Conservation (phyloP, 2,329 filamentous ascomycete genomes). For the Furcasterigmium furcatum region DNA sequence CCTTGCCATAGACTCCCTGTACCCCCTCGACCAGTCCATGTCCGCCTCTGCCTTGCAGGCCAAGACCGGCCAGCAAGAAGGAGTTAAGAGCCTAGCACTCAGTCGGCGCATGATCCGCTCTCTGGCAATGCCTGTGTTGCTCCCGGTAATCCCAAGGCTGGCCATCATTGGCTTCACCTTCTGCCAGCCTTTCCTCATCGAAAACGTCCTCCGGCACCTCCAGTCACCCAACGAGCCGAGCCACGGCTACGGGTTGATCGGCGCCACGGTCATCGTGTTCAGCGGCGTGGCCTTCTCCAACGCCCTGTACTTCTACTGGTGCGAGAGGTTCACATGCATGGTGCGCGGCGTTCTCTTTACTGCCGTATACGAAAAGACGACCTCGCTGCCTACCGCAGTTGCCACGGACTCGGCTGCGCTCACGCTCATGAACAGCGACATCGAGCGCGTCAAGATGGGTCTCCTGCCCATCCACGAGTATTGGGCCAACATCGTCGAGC, state of each 20-base stretch:
- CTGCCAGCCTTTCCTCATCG: conserved; percentile 35
- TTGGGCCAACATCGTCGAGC: conserved; percentile 28
- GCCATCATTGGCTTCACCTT: conserved; percentile 27
- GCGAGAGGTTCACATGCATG: conserved; percentile 23
- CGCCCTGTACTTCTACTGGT: conserved; percentile 27
- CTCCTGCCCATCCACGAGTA: conserved; percentile 25
- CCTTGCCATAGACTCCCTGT: conserved; percentile 24
- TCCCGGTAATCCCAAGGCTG: conserved; percentile 30
- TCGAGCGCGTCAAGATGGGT: conserved; percentile 27
- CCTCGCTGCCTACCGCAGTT: conserved; percentile 15
- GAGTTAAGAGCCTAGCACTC: background rate
- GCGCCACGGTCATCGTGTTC: conserved; percentile 35
- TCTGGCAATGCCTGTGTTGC: conserved; percentile 24
- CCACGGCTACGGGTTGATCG: conserved; percentile 38
- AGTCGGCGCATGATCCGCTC: conserved; percentile 14
- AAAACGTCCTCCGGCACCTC: conserved; percentile 23
- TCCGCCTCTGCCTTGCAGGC: background rate
- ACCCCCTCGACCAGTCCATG: conserved; percentile 25
- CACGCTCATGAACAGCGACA: conserved; percentile 34
- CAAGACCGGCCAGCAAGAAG: background rate
- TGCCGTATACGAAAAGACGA: conserved; percentile 27
- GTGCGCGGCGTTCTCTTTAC: conserved; percentile 21
- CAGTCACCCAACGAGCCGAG: conserved; percentile 17
- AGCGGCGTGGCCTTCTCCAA: conserved; percentile 32
- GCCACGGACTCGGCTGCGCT: conserved; percentile 25